Evolutionary conservation across 1,139 yeast species (phyloP).

Genomic region (Chernovozyma aurita): DNA sequence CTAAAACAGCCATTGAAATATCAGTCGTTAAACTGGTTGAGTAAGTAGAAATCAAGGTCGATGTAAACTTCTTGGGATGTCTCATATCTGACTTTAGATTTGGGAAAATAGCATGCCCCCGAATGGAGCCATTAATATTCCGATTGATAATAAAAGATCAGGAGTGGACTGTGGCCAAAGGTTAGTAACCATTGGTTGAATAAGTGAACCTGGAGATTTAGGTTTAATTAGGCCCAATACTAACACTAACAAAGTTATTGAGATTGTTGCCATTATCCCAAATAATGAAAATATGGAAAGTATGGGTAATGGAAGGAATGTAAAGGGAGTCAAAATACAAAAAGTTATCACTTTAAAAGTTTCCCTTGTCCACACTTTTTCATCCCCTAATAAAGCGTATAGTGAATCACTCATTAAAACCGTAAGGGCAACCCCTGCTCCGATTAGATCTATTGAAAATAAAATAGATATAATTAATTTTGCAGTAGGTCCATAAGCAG

Average conservation of each 20-base stretch:
- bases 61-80: slow-evolving; percentile 44
- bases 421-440: slow-evolving; percentile 53
- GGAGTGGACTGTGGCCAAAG: slow-evolving; percentile 40
- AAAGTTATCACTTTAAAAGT: slow-evolving; percentile 36
- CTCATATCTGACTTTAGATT: slow-evolving; percentile 56
- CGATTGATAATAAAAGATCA: slow-evolving; percentile 47
- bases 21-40: slow-evolving; percentile 69
- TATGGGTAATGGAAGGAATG: slow-evolving; percentile 42
- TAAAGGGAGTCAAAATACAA: slow-evolving; percentile 42
- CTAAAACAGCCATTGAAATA: slow-evolving; percentile 69
- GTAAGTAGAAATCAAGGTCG: slow-evolving; percentile 42
- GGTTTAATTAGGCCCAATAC: slow-evolving; percentile 37
- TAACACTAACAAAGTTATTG: slow-evolving; percentile 38
- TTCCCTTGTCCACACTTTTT: slow-evolving; percentile 29
- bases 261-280: slow-evolving; percentile 42
- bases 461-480: slow-evolving; percentile 37
- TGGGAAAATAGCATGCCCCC: slow-evolving; percentile 64
- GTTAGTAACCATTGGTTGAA: slow-evolving; percentile 41
- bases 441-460: slow-evolving; percentile 46
- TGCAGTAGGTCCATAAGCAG: slow-evolving; percentile 54
- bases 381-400: slow-evolving; percentile 25
- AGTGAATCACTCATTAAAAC: slow-evolving; percentile 55
- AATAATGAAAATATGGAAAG: slow-evolving; percentile 41
- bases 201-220: slow-evolving; percentile 39
- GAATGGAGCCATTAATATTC: slow-evolving; percentile 58